phyloP scores from a whole-genome alignment of 2,329 filamentous ascomycete species.

The Tolypocladium amazonense region DNA sequence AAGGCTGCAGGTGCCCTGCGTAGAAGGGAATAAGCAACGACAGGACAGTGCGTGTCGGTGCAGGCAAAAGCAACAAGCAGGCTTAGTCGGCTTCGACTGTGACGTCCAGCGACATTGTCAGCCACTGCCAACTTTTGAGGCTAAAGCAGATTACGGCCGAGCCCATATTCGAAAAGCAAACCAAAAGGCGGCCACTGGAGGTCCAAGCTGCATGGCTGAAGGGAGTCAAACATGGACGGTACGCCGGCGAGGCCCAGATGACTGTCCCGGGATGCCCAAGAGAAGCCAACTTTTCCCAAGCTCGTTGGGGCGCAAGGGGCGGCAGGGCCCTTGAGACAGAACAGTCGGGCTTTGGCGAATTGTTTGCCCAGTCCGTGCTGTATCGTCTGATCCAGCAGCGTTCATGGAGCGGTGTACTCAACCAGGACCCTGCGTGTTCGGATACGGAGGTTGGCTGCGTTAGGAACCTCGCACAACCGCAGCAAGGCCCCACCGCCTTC shows the following conservation, averaged over 20 bases:
- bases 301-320: not conserved
- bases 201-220: not conserved
- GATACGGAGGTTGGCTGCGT: not conserved
- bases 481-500: not conserved
- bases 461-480: not conserved
- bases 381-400: not conserved
- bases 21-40: constrained; percentile 3
- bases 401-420: not conserved
- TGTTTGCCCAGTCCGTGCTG: not conserved
- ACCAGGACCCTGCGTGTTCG: not conserved
- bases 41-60: constrained; percentile 1
- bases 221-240: not conserved
- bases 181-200: not conserved
- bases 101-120: not conserved
- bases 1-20: not conserved
- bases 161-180: not conserved
- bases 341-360: not conserved
- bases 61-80: constrained; percentile 2
- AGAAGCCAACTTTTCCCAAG: not conserved
- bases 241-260: not conserved
- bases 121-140: not conserved
- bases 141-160: not conserved
- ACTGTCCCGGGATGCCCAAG: not conserved
- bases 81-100: not conserved
- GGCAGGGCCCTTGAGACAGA: not conserved